phyloP scores from a whole-genome alignment of 108 stramenopile species.

The Fragilaria crotonensis region DNA sequence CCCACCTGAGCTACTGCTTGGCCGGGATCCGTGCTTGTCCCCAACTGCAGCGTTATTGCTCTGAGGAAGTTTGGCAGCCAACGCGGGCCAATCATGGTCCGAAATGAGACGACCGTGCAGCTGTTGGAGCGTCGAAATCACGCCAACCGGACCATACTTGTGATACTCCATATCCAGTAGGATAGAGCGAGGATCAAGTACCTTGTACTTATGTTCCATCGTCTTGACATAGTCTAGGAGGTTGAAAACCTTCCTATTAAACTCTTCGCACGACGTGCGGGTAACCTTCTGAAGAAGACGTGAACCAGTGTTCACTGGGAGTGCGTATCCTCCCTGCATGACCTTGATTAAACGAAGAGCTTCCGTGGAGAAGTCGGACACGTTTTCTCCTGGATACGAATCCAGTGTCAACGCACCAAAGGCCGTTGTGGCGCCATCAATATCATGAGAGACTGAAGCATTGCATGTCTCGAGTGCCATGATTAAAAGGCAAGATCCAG shows the following conservation, averaged over 20 bases:
- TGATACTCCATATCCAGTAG: neutral
- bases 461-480: slow-evolving; percentile 4
- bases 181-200: neutral
- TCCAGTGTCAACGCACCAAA: neutral
- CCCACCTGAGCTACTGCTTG: too few relatives aligned
- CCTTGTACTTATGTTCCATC: neutral
- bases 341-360: neutral
- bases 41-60: too few relatives aligned
- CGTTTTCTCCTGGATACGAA: slow-evolving; percentile 3
- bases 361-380: neutral
- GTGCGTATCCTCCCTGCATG: neutral
- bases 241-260: neutral
- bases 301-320: neutral
- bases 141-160: neutral
- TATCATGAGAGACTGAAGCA: neutral
- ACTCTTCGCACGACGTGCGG: neutral
- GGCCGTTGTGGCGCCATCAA: neutral
- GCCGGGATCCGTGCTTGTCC: too few relatives aligned
- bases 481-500: neutral
- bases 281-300: neutral
- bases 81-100: neutral
- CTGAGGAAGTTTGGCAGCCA: too few relatives aligned
- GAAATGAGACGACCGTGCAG: neutral
- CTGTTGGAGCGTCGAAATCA: neutral
- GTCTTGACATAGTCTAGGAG: neutral